Percentiles rank a stretch among this genome's conserved stretches.
Evolutionary conservation across 2,329 filamentous ascomycete species (phyloP).

Genomic region (Pestalotiopsis sp.): DNA sequence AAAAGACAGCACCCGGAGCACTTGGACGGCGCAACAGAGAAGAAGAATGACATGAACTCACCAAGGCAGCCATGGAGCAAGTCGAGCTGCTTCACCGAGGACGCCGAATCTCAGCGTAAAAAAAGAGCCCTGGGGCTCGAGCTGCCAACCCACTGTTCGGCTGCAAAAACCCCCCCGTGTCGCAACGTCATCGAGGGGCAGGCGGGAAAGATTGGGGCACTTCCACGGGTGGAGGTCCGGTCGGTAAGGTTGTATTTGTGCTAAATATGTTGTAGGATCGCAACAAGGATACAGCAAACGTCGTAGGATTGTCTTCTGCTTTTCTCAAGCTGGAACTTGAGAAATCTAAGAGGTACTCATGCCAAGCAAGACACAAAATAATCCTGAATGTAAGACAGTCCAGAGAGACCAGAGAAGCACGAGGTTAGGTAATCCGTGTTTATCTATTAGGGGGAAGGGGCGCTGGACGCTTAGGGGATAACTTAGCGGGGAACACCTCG

Average conservation of each 20-base stretch:
- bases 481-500: background rate
- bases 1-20: too few species aligned
- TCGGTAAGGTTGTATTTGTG: background rate
- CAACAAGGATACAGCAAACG: too few species aligned
- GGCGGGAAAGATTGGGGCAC: background rate
- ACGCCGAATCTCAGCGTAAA: background rate
- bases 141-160: background rate
- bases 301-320: too few species aligned
- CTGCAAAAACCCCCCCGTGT: conserved; percentile 1
- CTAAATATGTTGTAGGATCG: background rate
- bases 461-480: too few species aligned
- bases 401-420: too few species aligned
- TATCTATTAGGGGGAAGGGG: too few species aligned
- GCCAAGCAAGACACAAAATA: too few species aligned
- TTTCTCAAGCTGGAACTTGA: too few species aligned
- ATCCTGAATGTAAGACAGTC: too few species aligned
- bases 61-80: conserved; percentile 15
- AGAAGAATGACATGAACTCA: conserved; percentile 3
- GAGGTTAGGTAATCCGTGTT: too few species aligned
- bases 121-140: background rate
- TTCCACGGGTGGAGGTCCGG: background rate
- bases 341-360: too few species aligned
- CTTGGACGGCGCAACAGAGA: background rate
- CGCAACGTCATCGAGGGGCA: conserved; percentile 6
- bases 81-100: conserved; percentile 3